A percentile compares a stretch with the other conserved stretches of the same genome.
phyloP scores from a whole-genome alignment of 2,329 filamentous ascomycete genomes.

The Colletotrichum truncatum region DNA sequence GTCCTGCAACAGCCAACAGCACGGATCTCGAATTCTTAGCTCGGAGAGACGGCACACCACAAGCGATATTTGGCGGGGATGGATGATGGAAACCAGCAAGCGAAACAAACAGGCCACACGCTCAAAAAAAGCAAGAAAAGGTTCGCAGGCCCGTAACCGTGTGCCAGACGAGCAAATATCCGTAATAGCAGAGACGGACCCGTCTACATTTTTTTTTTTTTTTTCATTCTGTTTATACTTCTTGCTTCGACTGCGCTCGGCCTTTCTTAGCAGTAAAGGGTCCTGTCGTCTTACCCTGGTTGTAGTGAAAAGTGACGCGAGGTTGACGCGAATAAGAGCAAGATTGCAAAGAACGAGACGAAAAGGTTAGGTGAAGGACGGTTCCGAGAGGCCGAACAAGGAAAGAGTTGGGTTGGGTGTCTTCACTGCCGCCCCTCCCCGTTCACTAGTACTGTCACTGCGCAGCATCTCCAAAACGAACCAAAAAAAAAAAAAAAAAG shows the following conservation, averaged over 20 bases:
- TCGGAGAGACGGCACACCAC: conserved; percentile 25
- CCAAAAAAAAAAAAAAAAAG: too few relatives aligned
- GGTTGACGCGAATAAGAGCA: background rate
- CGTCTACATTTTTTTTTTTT: background rate
- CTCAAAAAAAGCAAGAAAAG: conserved; percentile 11
- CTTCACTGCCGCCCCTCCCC: conserved; percentile 5
- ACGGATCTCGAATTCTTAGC: conserved; percentile 18
- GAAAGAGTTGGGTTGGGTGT: conserved; percentile 6
- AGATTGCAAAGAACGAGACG: background rate
- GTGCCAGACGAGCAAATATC: background rate
- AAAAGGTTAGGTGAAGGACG: too few relatives aligned
- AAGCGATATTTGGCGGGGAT: conserved; percentile 13
- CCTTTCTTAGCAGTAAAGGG: conserved; percentile 14
- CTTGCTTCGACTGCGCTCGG: background rate
- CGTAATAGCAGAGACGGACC: background rate
- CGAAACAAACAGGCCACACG: conserved; percentile 13
- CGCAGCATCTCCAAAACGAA: background rate
- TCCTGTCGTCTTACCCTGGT: conserved; percentile 9
- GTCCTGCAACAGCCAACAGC: conserved; percentile 6
- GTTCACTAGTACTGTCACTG: conserved; percentile 12
- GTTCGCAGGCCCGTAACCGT: background rate
- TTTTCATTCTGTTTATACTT: background rate
- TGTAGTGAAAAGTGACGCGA: conserved; percentile 13
- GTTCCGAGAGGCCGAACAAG: too few relatives aligned
- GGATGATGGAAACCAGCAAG: background rate